Percentiles rank a stretch among this genome's conserved stretches.
Evolutionary conservation across 2,329 filamentous ascomycete species (phyloP).

Genomic region (Botrytis hyacinthi): DNA sequence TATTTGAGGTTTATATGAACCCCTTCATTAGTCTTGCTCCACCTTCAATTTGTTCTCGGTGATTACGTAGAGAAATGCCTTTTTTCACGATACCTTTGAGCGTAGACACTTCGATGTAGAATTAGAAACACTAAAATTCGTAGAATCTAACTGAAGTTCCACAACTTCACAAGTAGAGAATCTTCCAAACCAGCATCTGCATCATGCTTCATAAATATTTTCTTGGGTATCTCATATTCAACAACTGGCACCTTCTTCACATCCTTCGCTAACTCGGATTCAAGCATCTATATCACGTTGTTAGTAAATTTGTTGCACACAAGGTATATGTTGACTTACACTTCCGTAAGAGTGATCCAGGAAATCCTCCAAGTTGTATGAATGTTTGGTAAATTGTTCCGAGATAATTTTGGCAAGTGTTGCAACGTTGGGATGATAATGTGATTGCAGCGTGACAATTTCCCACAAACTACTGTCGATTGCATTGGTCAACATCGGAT

Average conservation of each 20-base stretch:
- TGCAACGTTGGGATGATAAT: slow-evolving; percentile 96
- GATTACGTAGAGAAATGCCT: slow-evolving; percentile 17
- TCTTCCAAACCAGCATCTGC: slow-evolving; percentile 49
- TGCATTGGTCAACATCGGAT: slow-evolving; percentile 82
- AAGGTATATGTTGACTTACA: slow-evolving; percentile 48
- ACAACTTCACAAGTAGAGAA: slow-evolving; percentile 57
- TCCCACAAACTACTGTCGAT: slow-evolving; percentile 97
- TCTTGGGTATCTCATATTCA: slow-evolving; percentile 81
- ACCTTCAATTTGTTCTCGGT: slow-evolving; percentile 21
- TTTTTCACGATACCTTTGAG: slow-evolving; percentile 5
- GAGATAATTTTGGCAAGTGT: slow-evolving; percentile 90
- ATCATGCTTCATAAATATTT: slow-evolving; percentile 46
- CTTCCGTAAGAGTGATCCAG: slow-evolving; percentile 88
- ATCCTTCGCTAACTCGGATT: slow-evolving; percentile 78
- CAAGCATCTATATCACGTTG: slow-evolving; percentile 60
- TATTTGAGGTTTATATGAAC: slow-evolving; percentile 3
- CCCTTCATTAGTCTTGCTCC: slow-evolving; percentile 17
- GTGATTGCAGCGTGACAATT: slow-evolving; percentile 81
- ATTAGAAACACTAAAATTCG: background rate
- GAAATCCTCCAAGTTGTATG: slow-evolving; percentile 96
- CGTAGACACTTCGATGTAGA: background rate
- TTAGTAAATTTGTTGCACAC: slow-evolving; percentile 37
- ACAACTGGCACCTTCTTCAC: slow-evolving; percentile 84
- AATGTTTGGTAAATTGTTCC: slow-evolving; percentile 94
- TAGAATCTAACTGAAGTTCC: slow-evolving; percentile 50